These are phyloP conservation scores for Astrocystis sublimbata DNA, from an alignment of 495 filamentous ascomycete species.

Conservation along the genomic window DNA sequence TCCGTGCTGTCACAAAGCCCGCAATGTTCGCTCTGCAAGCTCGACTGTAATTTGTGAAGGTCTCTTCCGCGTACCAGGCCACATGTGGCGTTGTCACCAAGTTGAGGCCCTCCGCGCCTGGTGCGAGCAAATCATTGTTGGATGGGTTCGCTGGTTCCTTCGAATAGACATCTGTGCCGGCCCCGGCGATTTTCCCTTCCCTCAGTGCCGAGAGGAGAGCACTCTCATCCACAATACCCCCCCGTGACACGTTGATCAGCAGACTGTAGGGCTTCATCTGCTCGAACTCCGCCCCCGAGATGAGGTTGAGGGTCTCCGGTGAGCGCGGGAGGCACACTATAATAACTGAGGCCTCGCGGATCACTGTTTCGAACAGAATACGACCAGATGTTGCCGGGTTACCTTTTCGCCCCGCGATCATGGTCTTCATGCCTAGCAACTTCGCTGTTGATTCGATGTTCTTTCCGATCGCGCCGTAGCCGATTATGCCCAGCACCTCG, in stretches of 20 bases:
- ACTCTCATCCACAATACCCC: slow-evolving; percentile 58
- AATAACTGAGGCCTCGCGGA: slow-evolving; percentile 49
- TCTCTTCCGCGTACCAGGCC: slow-evolving; percentile 44
- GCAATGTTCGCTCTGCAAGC: slow-evolving; percentile 31
- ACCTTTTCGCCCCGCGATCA: slow-evolving; percentile 53
- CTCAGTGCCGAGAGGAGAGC: slow-evolving; percentile 51
- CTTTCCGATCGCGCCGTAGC: slow-evolving; percentile 54
- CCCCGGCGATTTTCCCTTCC: slow-evolving; percentile 49
- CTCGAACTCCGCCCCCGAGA: slow-evolving; percentile 49
- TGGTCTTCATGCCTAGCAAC: slow-evolving; percentile 54
- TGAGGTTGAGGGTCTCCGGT: slow-evolving; percentile 46
- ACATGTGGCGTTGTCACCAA: slow-evolving; percentile 44
- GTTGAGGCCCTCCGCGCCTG: slow-evolving; percentile 35
- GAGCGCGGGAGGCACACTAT: slow-evolving; percentile 49
- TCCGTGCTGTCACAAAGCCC: slow-evolving; percentile 23
- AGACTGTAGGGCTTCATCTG: slow-evolving; percentile 50
- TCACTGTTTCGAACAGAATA: slow-evolving; percentile 46
- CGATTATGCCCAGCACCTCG: slow-evolving; percentile 54
- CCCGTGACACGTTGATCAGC: slow-evolving; percentile 58
- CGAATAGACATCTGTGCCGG: slow-evolving; percentile 56
- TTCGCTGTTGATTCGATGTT: slow-evolving; percentile 31
- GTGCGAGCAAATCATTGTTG: slow-evolving; percentile 23
- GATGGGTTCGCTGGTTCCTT: slow-evolving; percentile 49
- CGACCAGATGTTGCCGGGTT: slow-evolving; percentile 35
- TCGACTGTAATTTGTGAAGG: slow-evolving; percentile 37